A percentile compares a stretch with the other conserved stretches of the same genome.
These are phyloP conservation scores for Blastobotrys robertii DNA, from an alignment of 805 yeast genomes.

Conservation along the genomic window DNA sequence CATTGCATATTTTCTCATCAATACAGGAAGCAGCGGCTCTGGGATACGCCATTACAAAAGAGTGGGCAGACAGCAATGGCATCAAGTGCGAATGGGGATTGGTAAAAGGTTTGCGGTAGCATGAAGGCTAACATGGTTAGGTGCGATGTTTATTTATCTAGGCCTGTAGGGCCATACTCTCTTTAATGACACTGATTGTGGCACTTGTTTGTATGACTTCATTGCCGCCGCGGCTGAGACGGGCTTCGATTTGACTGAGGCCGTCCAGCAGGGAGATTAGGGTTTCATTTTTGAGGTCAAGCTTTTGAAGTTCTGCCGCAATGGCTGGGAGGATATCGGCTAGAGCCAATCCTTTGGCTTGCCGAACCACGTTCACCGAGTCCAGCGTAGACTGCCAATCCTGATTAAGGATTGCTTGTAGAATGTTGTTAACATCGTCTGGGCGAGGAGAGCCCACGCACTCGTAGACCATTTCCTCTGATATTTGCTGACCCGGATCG, in stretches of 20 bases:
- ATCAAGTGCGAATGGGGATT: constrained; percentile 25
- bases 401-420: constrained; percentile 71
- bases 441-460: constrained; percentile 97
- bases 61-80: constrained; percentile 27
- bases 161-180: constrained; percentile 43
- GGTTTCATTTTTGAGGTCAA: constrained; percentile 53
- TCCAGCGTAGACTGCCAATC: constrained; percentile 76
- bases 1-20: constrained; percentile 29
- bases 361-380: constrained; percentile 58
- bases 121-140: neutral
- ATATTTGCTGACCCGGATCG: constrained; percentile 43
- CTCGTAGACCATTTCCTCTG: constrained; percentile 72
- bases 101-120: constrained; percentile 9
- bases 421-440: constrained; percentile 60
- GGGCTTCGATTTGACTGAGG: constrained; percentile 81
- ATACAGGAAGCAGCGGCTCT: constrained; percentile 34
- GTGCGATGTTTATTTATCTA: constrained; percentile 3
- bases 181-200: constrained; percentile 74
- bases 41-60: constrained; percentile 26
- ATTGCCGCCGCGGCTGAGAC: constrained; percentile 85
- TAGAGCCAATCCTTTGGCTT: constrained; percentile 75
- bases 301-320: constrained; percentile 56
- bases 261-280: constrained; percentile 58
- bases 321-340: constrained; percentile 77
- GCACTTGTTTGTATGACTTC: constrained; percentile 88